Percentiles rank a stretch among this genome's conserved stretches.
phyloP scores from a whole-genome alignment of 441 rosid genomes.

The Syzygium syzygioides region DNA sequence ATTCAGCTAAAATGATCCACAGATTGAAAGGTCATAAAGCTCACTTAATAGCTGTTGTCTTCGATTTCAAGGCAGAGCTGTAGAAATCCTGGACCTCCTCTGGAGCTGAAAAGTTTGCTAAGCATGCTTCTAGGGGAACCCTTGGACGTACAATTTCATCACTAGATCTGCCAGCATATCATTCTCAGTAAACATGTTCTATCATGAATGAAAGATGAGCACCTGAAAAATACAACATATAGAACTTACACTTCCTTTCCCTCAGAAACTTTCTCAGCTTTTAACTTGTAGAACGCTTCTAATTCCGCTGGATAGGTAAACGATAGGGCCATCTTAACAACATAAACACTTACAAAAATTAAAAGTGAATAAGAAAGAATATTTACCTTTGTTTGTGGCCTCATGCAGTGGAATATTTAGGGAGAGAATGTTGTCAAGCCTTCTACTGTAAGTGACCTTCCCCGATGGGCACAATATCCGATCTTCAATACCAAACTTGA shows the following conservation, averaged over 20 bases:
- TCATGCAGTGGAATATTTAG: slow-evolving; percentile 86
- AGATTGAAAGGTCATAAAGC: slow-evolving; percentile 10
- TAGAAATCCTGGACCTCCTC: slow-evolving; percentile 80
- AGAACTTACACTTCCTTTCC: slow-evolving; percentile 72
- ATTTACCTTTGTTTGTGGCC: slow-evolving; percentile 76
- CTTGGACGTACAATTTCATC: slow-evolving; percentile 91
- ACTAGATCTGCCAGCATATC: slow-evolving; percentile 37
- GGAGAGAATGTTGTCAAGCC: slow-evolving; percentile 88
- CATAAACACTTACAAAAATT: neutral
- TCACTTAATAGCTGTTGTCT: slow-evolving; percentile 87
- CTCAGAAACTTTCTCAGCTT: slow-evolving; percentile 51
- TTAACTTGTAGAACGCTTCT: slow-evolving; percentile 54
- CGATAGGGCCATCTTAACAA: neutral
- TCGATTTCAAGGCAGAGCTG: slow-evolving; percentile 82
- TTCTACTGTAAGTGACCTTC: slow-evolving; percentile 79
- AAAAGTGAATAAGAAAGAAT: neutral
- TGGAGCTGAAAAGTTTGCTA: slow-evolving; percentile 69
- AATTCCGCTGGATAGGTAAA: slow-evolving; percentile 60
- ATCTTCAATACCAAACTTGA: slow-evolving; percentile 96
- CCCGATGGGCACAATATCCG: slow-evolving; percentile 86
- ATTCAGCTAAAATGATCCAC: neutral
- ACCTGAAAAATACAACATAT: neutral
- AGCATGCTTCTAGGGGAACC: slow-evolving; percentile 92
- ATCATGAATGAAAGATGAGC: slow-evolving; percentile 13
- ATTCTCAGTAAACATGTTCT: slow-evolving; percentile 15